Evolutionary conservation across 164 flowering plant species (phyloP).

Genomic region (Tinospora cordifolia): DNA sequence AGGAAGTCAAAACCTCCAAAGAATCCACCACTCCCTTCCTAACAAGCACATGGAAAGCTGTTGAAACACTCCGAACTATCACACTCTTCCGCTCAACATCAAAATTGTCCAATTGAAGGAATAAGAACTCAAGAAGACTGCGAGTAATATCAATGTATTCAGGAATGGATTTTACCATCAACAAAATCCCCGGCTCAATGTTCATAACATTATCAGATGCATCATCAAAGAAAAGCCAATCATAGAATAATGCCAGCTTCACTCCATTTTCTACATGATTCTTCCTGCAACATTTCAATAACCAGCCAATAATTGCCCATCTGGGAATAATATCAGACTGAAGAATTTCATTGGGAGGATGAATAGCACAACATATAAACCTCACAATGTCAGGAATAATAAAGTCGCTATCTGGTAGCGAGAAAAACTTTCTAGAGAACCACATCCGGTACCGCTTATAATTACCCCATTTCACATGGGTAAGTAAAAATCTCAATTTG

Average conservation of each 20-base stretch:
- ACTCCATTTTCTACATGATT: constrained; percentile 49
- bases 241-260: constrained; percentile 83
- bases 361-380: constrained; percentile 82
- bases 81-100: constrained; percentile 43
- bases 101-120: constrained; percentile 60
- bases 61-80: constrained; percentile 45
- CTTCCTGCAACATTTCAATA: constrained; percentile 52
- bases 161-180: constrained; percentile 73
- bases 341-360: constrained; percentile 72
- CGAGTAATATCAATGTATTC: constrained; percentile 59
- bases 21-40: constrained; percentile 57
- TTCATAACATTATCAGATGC: constrained; percentile 70
- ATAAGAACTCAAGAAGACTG: constrained; percentile 65
- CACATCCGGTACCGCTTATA: constrained; percentile 69
- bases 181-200: constrained; percentile 74
- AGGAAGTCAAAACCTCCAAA: constrained; percentile 48
- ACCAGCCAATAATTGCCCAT: constrained; percentile 96
- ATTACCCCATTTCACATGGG: constrained; percentile 65
- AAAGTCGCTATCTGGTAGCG: constrained; percentile 43
- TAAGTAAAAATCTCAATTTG: constrained; percentile 70
- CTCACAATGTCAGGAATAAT: constrained; percentile 65
- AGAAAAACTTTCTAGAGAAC: constrained; percentile 71
- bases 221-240: constrained; percentile 90
- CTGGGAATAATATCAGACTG: constrained; percentile 72
- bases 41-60: constrained; percentile 50